Evolutionary conservation across 805 yeast species (phyloP).

Genomic region (Lipomyces sp.): DNA sequence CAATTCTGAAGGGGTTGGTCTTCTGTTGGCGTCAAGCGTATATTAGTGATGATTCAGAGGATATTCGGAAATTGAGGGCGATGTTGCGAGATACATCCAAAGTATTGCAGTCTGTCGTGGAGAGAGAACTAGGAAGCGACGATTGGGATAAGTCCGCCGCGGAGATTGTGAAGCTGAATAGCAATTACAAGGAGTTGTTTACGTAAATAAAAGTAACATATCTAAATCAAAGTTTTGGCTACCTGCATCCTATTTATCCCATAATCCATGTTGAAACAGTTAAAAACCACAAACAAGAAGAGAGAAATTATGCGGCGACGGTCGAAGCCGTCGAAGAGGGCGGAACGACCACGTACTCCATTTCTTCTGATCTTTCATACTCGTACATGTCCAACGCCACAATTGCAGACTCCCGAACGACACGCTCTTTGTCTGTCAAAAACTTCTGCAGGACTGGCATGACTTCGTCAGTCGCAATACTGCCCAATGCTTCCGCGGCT

Average conservation of each 20-base stretch:
- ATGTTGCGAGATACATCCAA: slow-evolving; percentile 1
- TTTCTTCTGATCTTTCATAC: slow-evolving; percentile 52
- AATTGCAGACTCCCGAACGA: slow-evolving; percentile 93
- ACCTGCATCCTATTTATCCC: too few species aligned
- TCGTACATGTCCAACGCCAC: slow-evolving; percentile 99
- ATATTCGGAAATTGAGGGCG: neutral
- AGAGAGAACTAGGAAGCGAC: neutral
- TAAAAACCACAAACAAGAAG: too few species aligned
- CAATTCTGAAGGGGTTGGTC: slow-evolving; percentile 19
- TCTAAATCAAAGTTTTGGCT: too few species aligned
- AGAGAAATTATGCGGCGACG: too few species aligned
- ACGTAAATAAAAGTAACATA: too few species aligned
- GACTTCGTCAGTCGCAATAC: slow-evolving; percentile 94
- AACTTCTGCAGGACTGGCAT: slow-evolving; percentile 79
- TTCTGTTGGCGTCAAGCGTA: slow-evolving; percentile 16
- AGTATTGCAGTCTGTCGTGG: neutral
- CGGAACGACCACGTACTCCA: slow-evolving; percentile 27
- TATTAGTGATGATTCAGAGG: slow-evolving; percentile 1
- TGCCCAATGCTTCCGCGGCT: slow-evolving; percentile 98
- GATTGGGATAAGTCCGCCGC: slow-evolving; percentile 3
- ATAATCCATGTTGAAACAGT: slow-evolving; percentile 1
- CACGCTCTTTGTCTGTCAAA: slow-evolving; percentile 76
- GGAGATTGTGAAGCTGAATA: neutral
- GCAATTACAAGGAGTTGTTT: neutral
- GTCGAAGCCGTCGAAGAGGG: too few species aligned